A percentile compares a stretch with the other conserved stretches of the same genome.
Conservation (phyloP, 768 basidiomycete genomes). For the Jaapia argillacea region DNA sequence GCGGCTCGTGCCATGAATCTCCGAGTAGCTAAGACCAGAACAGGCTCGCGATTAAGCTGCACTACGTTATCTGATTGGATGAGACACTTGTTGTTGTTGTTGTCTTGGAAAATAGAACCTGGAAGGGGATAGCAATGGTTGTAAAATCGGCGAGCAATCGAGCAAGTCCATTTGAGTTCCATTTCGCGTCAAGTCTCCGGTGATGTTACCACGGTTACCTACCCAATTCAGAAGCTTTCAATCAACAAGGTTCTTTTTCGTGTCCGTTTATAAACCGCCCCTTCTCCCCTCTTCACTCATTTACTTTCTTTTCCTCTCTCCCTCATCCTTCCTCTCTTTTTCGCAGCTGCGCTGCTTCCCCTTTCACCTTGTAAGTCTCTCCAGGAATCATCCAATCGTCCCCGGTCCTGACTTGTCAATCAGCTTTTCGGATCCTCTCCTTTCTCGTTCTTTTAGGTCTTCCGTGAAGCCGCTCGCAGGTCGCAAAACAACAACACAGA, state of each 20-base stretch:
- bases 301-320: constrained; percentile 11
- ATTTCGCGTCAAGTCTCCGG: no score
- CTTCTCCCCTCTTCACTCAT: constrained; percentile 11
- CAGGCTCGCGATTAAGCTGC: no score
- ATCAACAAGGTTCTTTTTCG: not conserved
- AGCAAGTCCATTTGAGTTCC: no score
- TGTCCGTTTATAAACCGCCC: constrained; percentile 6
- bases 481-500: no score
- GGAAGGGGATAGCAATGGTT: no score
- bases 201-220: not conserved
- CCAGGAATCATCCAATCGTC: not conserved
- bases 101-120: no score
- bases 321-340: constrained; percentile 19
- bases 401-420: constrained; percentile 11
- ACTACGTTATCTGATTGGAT: no score
- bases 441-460: constrained; percentile 18
- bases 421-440: constrained; percentile 21
- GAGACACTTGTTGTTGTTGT: no score
- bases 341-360: constrained; percentile 48
- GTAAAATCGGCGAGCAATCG: no score
- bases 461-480: constrained; percentile 14
- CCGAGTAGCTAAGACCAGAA: no score
- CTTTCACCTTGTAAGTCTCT: constrained; percentile 12
- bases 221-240: not conserved
- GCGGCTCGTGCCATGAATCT: not conserved